These are phyloP conservation scores for Globisporangium radiosum DNA, from an alignment of 352 stramenopile genomes.

Conservation along the genomic window DNA sequence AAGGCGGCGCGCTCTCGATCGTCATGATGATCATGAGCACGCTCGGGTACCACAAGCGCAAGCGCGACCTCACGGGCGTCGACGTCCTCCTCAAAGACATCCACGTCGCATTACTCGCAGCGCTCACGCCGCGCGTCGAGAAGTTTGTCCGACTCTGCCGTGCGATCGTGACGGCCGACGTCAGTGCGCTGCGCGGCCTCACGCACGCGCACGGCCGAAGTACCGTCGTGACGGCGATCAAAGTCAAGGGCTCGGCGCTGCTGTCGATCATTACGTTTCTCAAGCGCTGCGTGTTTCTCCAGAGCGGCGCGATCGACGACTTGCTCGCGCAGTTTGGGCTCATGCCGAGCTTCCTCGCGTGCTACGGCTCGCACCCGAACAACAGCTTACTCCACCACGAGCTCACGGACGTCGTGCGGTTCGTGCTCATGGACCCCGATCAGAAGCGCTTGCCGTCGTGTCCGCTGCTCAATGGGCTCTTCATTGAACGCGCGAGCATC, in stretches of 20 bases:
- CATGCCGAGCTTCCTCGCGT: conserved; percentile 77
- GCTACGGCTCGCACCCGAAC: conserved; percentile 68
- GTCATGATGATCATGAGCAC: conserved; percentile 85
- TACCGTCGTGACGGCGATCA: conserved; percentile 33
- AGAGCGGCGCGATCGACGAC: conserved; percentile 61
- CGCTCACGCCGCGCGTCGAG: conserved; percentile 58
- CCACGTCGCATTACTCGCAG: conserved; percentile 35
- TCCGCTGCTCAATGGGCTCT: conserved; percentile 73
- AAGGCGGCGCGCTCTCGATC: conserved; percentile 78
- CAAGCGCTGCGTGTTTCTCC: conserved; percentile 77
- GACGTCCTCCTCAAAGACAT: conserved; percentile 50
- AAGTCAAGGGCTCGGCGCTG: conserved; percentile 60
- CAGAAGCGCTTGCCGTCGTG: conserved; percentile 76
- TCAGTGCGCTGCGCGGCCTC: conserved; percentile 33
- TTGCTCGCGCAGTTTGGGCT: conserved; percentile 68
- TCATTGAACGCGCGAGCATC: conserved; percentile 61
- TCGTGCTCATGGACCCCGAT: conserved; percentile 79
- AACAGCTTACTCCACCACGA: conserved; percentile 85
- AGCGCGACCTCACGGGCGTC: conserved; percentile 68
- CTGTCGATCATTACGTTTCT: conserved; percentile 77
- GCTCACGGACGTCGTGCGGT: conserved; percentile 81
- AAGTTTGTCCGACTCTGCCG: conserved; percentile 74
- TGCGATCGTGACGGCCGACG: conserved; percentile 55
- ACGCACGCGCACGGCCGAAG: conserved; percentile 30
- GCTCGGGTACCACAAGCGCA: conserved; percentile 79